Evolutionary conservation across 2,329 filamentous ascomycete species (phyloP), one percentile per base, ranked within the genome.

Genomic region (Leptographium procerum): DNA sequence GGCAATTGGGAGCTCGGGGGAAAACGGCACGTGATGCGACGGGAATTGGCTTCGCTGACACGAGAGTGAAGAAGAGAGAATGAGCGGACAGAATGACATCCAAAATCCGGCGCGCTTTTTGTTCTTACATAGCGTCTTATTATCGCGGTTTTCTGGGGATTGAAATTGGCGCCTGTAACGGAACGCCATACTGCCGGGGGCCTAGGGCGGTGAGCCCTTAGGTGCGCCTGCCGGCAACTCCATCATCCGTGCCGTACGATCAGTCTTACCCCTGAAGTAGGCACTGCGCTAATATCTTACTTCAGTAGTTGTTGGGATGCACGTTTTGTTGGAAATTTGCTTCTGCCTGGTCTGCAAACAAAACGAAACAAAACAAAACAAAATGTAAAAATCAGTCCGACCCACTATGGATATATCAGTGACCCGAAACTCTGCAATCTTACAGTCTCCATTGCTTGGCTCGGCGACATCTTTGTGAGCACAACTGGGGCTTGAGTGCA

Each of bases 31-130:
- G 36, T 19, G 34, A 10, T 11, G 34, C 65, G 55, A 77, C 78
- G 61, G 85, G 65, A 63, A 80, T 68, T 45, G 50, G 62, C 60
- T 61, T 63, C 53, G n/a, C 19, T 50, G 40, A 28, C 22, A 47
- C n/a, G 53, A 9, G 26, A 10, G 14, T n/a, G n/a, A 8, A 14
- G n/a, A 54, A 55, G 22, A n/a, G 16, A 40, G 34, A 24, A 14
- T n/a, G n/a, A n/a, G n/a, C 22, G 14, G 26, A n/a, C 22, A 36
- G 26, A 22, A 26, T 16, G 22, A 45, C 14, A 11, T n/a, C 8
- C 14, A 14, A n/a, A 29, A 31, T 16, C 16, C n/a, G 19, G 29
- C 28, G 29, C 10, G 26, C 14, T 50, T 28, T 9, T 29, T n/a
- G n/a, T n/a, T n/a, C n/a, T n/a, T n/a, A n/a, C n/a, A n/a, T n/a